Evolutionary conservation across 169 alveolate genomes (phyloP), one percentile per base, ranked within the genome.

Genomic region (Babesia ovis): DNA sequence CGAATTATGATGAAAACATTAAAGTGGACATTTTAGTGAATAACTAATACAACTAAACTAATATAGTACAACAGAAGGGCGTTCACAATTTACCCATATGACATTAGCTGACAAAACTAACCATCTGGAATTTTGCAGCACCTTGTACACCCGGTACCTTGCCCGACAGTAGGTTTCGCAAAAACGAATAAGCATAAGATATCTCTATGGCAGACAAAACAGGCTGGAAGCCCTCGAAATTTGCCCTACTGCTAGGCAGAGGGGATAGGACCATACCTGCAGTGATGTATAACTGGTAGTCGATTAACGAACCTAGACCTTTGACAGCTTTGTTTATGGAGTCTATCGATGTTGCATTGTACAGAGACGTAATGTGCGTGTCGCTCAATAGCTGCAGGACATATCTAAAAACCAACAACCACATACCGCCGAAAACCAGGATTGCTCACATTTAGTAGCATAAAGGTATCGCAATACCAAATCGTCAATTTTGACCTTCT

Each of bases 201-300:
- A 72, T 39, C 46, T 72, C 83, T 4, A 46, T 29, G 22, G 83
- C 74, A 9, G 71, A 45, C 20, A 72, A 20, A n/a, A 72, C 3
- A 1, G 75, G 42, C 12, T 41, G 62, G 39, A 60, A 27, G 12
- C 42, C 68, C 16, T 72, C 73, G 18, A 39, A 27, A 29, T 60
- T 18, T 4, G 14, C 27, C 25, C 23, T 72, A 25, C 59, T 58
- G 27, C 34, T 32, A 37, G 45, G 22, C 51, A 45, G 59, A 25
- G 79, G 69, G 4, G 69, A 27, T 16, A 68, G 42, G 2, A 43
- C 58, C 58, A 43, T 68, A 18, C 61, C 74, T 64, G 59, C 50
- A 35, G 25, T 14, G n/a, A n/a, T n/a, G 0, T 9, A 16, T 54
- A 8, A 0, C 14, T 16, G 8, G n/a, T 9, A 37, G 32, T 23